These are phyloP conservation scores for Aspergillus melleus DNA, from an alignment of 2,329 filamentous ascomycete species.

Conservation along the genomic window DNA sequence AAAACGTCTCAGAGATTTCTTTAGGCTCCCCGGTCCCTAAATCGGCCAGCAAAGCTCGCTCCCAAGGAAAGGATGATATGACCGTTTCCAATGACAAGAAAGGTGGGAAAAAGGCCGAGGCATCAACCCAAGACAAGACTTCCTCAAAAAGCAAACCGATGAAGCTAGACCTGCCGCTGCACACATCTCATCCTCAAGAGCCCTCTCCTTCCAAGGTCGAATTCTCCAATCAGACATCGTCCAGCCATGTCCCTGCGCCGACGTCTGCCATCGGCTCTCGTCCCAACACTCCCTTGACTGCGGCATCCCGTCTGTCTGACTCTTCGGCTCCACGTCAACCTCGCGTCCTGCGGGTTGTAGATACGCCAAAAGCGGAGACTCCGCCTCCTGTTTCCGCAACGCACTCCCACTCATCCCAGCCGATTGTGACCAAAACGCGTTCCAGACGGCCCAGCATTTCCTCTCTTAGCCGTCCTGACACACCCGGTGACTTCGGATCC, in stretches of 20 bases:
- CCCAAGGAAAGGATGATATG: constrained; percentile 23
- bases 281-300: constrained; percentile 49
- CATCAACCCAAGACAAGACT: constrained; percentile 11
- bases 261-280: constrained; percentile 45
- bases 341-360: constrained; percentile 57
- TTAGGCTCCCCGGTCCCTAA: constrained; percentile 44
- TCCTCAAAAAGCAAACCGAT: constrained; percentile 32
- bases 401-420: constrained; percentile 33
- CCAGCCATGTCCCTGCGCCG: constrained; percentile 29
- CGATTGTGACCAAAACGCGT: constrained; percentile 31
- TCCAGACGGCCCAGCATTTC: constrained; percentile 48
- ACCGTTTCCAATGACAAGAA: constrained; percentile 19
- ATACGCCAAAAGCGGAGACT: constrained; percentile 55
- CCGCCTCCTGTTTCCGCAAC: constrained; percentile 31
- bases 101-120: constrained; percentile 8
- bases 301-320: constrained; percentile 38
- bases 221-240: constrained; percentile 18
- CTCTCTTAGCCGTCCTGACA: constrained; percentile 60
- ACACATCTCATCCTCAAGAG: constrained; percentile 19
- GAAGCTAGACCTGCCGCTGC: constrained; percentile 33
- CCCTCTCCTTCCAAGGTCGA: constrained; percentile 25
- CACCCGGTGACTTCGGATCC: constrained; percentile 59
- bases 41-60: constrained; percentile 28
- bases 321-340: constrained; percentile 43
- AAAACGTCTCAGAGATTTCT: constrained; percentile 40